Evolutionary conservation across 139 green algal genomes (phyloP).

Genomic region (Chlorella vulgaris): DNA sequence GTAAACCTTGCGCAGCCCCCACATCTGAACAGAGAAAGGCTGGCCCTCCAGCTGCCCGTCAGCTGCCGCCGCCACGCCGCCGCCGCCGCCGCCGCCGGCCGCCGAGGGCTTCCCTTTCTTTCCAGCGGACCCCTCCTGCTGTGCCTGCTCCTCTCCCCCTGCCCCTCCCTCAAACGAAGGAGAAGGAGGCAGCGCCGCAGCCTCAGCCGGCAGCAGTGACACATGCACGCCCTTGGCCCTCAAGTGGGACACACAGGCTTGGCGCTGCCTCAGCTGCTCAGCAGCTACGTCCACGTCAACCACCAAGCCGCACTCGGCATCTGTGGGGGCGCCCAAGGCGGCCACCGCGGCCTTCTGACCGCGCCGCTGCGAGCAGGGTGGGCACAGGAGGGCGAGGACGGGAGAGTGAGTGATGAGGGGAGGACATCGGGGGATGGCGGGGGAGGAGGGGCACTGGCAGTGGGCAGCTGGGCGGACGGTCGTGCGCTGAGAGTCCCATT

Average conservation of each 20-base stretch:
- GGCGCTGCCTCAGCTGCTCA: slow-evolving; percentile 23
- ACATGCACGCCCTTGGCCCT: neutral
- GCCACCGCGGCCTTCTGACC: neutral
- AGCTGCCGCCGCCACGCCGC: neutral
- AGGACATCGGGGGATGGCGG: too few relatives aligned
- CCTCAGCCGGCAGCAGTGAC: neutral
- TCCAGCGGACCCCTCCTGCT: neutral
- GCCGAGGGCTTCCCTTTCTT: neutral
- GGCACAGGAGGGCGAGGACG: neutral
- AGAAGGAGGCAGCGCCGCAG: neutral
- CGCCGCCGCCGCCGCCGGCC: neutral
- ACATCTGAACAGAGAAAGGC: slow-evolving; percentile 66
- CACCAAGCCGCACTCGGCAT: slow-evolving; percentile 25
- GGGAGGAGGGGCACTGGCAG: too few relatives aligned
- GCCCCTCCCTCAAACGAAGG: neutral
- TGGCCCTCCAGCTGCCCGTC: neutral
- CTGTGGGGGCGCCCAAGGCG: slow-evolving; percentile 6
- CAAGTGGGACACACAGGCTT: neutral
- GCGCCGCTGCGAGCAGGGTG: neutral
- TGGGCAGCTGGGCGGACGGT: too few relatives aligned
- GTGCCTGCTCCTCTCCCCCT: neutral
- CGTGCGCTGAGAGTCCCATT: too few relatives aligned
- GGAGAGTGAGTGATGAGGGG: neutral
- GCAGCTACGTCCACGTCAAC: slow-evolving; percentile 41
- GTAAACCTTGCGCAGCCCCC: slow-evolving; percentile 71